Conservation (phyloP, 768 basidiomycete genomes). For the Lentinus tigrinus region DNA sequence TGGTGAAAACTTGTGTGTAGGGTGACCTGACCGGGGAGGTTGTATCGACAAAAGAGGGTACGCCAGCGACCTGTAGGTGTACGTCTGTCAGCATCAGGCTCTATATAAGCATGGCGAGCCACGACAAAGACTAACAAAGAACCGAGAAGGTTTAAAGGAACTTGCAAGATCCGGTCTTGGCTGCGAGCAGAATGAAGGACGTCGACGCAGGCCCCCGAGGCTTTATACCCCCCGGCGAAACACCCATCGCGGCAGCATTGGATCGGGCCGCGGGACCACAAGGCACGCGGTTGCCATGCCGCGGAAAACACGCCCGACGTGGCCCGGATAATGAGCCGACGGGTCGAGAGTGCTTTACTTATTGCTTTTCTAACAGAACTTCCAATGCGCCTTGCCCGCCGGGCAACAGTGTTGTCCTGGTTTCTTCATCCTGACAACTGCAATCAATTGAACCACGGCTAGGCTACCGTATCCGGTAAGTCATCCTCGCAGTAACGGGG, state of each 20-base stretch:
- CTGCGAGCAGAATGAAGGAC: conserved; percentile 23
- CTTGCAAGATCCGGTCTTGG: conserved; percentile 56
- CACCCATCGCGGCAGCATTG: not conserved
- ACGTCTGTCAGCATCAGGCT: not conserved
- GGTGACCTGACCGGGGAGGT: conserved; percentile 18
- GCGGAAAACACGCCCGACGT: not conserved
- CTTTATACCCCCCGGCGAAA: conserved; percentile 11
- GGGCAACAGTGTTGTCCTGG: conserved; percentile 11
- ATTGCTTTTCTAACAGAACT: conserved; percentile 2
- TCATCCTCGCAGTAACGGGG: not conserved
- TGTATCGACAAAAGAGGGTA: conserved; percentile 23
- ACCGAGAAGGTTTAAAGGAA: conserved; percentile 29
- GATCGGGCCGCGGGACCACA: not conserved
- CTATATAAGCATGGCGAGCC: not conserved
- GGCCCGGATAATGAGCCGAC: not conserved
- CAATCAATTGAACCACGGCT: conserved; percentile 9
- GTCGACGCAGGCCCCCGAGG: not conserved
- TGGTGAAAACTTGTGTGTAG: conserved; percentile 24
- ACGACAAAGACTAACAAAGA: conserved; percentile 23
- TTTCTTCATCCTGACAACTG: conserved; percentile 10
- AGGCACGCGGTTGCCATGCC: conserved; percentile 17
- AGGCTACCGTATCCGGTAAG: not conserved
- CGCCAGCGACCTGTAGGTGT: conserved; percentile 21
- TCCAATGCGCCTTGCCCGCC: not conserved
- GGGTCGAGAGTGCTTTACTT: not conserved